Evolutionary conservation across 164 flowering plant genomes (phyloP), one percentile per base, ranked within the genome.

Genomic region (Paratinospora sagittata): DNA sequence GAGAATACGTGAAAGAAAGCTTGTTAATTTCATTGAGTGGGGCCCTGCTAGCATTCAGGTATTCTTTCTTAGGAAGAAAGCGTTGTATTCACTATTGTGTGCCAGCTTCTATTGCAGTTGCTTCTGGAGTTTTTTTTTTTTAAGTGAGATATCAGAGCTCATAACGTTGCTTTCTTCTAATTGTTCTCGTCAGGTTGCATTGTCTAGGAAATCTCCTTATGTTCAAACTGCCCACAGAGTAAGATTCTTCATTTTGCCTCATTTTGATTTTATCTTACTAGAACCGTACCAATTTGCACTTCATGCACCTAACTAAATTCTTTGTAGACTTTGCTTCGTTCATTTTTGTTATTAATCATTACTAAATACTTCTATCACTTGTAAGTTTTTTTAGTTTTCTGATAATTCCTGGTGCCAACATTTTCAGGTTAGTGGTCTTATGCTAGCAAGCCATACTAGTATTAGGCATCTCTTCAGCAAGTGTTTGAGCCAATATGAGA

Each of bases 31-130:
- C 79, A 96, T 96, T 78, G 99, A 96, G 63, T 96, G 99, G 99
- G 99, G 99, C 27, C 99, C 99, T 81, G 98, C 99, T 61, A 96
- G 99, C 84, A 96, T 93, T 75, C 99, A 96, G 98, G 99, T 87
- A 23, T 78, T 70, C 49, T 34, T 57, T 65, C 30, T 21, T 27
- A 12, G 16, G 19, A 41, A 58, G 69, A 34, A 66, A 63, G 58
- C 45, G 47, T 73, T 27, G 14, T 43, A 23, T 17, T n/a, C 61
- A 55, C 61, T 55, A n/a, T 3, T 55, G 0, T 55, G 26, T 55
- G 61, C n/a, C 61, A 43, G 0, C 2, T 55, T 55, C 21, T n/a
- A 23, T 55, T 43, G 47, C 14, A 43, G 0, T 14, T 43, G 2
- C 2, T 43, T 43, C 7, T 43, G 47, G 47, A n/a, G 24, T 36